These are phyloP conservation scores for Geotrichum klebahnii DNA, from an alignment of 1,139 yeast species.

Conservation along the genomic window DNA sequence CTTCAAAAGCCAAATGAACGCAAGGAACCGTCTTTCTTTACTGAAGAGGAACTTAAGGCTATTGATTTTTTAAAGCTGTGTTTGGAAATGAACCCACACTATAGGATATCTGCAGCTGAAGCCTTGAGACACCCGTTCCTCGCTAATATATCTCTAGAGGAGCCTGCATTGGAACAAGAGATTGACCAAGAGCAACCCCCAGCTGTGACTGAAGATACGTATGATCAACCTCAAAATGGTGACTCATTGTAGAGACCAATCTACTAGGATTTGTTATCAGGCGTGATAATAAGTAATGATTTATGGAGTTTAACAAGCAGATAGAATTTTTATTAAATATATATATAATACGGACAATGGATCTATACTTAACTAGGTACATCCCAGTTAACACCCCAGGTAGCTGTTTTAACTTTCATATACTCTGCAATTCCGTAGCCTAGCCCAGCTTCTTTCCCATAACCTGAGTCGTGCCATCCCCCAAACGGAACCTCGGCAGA, in stretches of 20 bases:
- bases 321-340: too few species aligned
- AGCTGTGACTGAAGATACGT: too few species aligned
- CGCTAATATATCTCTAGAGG: slow-evolving; percentile 21
- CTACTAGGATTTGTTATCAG: background rate
- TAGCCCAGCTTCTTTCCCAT: slow-evolving; percentile 60
- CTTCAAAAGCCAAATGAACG: slow-evolving; percentile 12
- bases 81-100: slow-evolving; percentile 54
- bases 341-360: background rate
- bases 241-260: background rate
- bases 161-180: slow-evolving; percentile 3
- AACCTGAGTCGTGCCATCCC: slow-evolving; percentile 60
- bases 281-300: too few species aligned
- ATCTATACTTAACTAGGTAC: background rate
- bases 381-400: slow-evolving; percentile 28
- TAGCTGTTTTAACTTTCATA: slow-evolving; percentile 51
- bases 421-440: slow-evolving; percentile 60
- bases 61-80: slow-evolving; percentile 53
- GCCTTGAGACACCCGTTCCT: slow-evolving; percentile 57
- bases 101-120: slow-evolving; percentile 54
- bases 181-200: background rate
- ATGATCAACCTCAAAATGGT: too few species aligned
- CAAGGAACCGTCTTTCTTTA: slow-evolving; percentile 3
- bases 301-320: too few species aligned
- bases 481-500: slow-evolving; percentile 63
- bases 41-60: slow-evolving; percentile 40